Base-by-base conservation (phyloP, 495 filamentous ascomycete genomes). In the Oidiodendron maius region DNA sequence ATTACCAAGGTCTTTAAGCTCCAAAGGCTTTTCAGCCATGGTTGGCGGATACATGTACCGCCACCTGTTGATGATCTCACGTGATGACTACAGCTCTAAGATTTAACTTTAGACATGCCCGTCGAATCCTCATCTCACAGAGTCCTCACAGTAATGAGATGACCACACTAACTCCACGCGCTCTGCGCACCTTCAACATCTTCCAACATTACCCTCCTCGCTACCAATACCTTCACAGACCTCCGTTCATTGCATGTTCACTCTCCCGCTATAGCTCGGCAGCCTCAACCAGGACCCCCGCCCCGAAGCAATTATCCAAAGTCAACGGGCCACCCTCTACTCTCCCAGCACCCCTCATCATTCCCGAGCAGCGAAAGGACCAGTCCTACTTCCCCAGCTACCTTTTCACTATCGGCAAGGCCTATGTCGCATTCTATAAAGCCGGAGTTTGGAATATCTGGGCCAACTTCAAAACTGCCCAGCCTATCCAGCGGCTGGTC, bases 361-460 rank as follows among this genome's bases (percentile, higher is more conserved):
- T 82, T n/a, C 77, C 81, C 1, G 44, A 36, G 12, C 71, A 67
- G 24, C 55, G 59, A 9, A 49, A 64, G 4, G 46, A 54, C 24
- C 59, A 69, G 26, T 65, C 61, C 22, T 56, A 60, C 23, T 56
- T 78, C 55, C 50, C 52, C 25, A 50, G 8, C 1, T 70, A 84
- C 66, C 58, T 70, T 32, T 65, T 74, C 57, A 38, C 51, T 0
- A 59, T 70, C 3, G 83, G 81, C 38, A 77, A 77, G 45, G 70
- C 77, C 17, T 86, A 86, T 64, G 58, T 81, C 4, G 64, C 66
- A 24, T 97, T 97, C 76, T 97, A 95, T 78, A 95, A 94, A 62
- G 76, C 78, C 20, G 91, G 91, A 12, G 62, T 95, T 21, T 76
- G 75, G 54, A 78, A 82, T 45, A 80, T 95, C 46, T 71, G 67